These are phyloP conservation scores for Aureobasidium sp. DNA, from an alignment of 2,329 filamentous ascomycete genomes.

Conservation along the genomic window DNA sequence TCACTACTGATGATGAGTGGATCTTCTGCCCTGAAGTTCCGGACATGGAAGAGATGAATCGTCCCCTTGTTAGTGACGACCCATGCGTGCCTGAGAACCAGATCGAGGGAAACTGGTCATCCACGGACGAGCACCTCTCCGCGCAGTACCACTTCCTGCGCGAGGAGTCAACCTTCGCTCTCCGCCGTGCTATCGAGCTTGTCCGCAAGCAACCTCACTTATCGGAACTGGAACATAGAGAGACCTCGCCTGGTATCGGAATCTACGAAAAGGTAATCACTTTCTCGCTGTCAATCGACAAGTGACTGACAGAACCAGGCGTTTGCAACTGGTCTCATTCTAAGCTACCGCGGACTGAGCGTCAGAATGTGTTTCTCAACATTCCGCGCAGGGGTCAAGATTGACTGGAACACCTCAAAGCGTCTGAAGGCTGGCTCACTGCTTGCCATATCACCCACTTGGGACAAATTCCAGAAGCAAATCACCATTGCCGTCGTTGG, in stretches of 20 bases:
- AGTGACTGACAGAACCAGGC: conserved; percentile 40
- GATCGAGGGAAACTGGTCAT: conserved; percentile 48
- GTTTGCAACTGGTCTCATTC: conserved; percentile 54
- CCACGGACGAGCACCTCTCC: conserved; percentile 56
- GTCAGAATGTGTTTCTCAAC: conserved; percentile 64
- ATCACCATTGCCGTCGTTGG: conserved; percentile 67
- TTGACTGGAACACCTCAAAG: conserved; percentile 59
- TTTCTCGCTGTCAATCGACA: too few relatives aligned
- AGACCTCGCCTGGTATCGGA: conserved; percentile 36
- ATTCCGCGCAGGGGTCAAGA: conserved; percentile 52
- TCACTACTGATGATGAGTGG: neutral
- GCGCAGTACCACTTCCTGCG: conserved; percentile 68
- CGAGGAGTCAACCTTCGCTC: conserved; percentile 61
- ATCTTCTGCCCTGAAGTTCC: neutral
- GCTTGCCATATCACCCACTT: conserved; percentile 44
- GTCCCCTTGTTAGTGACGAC: neutral
- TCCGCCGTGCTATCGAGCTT: conserved; percentile 56
- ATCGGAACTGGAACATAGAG: conserved; percentile 40
- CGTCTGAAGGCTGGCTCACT: conserved; percentile 46
- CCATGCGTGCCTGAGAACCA: conserved; percentile 34
- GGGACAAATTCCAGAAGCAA: conserved; percentile 54
- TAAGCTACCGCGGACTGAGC: conserved; percentile 54
- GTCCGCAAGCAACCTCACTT: conserved; percentile 46
- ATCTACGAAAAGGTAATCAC: conserved; percentile 59
- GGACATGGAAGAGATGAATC: neutral